Base-by-base conservation (phyloP, 2,329 filamentous ascomycete genomes). In the Dactylellina drechsleri region DNA sequence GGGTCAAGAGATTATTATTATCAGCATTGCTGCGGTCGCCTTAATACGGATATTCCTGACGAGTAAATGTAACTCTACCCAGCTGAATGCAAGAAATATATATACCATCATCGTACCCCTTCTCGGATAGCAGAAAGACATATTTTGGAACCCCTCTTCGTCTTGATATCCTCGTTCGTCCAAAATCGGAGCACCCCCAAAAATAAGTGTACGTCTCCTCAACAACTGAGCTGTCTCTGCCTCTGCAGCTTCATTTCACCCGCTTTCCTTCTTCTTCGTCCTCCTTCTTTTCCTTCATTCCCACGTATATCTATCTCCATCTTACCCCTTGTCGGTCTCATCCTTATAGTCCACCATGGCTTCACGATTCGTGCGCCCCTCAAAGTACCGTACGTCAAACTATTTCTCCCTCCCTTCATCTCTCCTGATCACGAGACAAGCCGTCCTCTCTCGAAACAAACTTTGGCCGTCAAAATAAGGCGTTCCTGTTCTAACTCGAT, bases 351-450 rank as follows among this genome's bases (percentile, higher is more conserved):
- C 31, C 58, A 60, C 52, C 56, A 75, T 75, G 71, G 20, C 52
- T 31, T 74, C 70, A 74, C 87, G 88, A 81, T 90, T 90, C 82
- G 88, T 89, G 82, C 86, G 88, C 83, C 85, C 87, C 83, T 90
- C 88, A 82, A 90, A 90, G 81, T 90, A 89, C 83, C 87, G 88
- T 90, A 84, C 81, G 87, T 85, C 41, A 36, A 31, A 60, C 16
- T 52, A 41, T 71, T 49, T 57, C 41, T 18, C 62, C 47, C 40
- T 57, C 76, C 56, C 72, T 76, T 77, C 70, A 76, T 79, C 58
- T 75, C 74, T 77, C 31, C 47, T 49, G 40, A 50, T 60, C 49
- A 72, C 60, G 77, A 77, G 70, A 72, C 77, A 60, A 70, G 71
- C 40, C 16, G 58, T 23, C 4, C 49, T 56, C 66, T 64, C 61